Base-by-base conservation (phyloP, 2,329 filamentous ascomycete species). In the Biscogniauxia mediterranea region DNA sequence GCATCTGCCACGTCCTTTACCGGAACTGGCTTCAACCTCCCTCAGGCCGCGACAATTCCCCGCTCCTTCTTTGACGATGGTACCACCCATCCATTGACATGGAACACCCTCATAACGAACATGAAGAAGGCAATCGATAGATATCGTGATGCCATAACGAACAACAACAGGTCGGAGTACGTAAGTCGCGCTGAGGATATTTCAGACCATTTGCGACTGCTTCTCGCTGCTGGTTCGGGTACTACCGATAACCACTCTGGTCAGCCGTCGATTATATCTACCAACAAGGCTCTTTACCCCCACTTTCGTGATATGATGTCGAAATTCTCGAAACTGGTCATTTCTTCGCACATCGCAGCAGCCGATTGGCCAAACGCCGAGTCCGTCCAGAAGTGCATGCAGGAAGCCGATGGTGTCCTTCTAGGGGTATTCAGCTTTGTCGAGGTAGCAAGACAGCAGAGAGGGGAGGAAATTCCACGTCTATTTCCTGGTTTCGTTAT, bases 231-330 rank as follows among this genome's bases (percentile, higher is more conserved):
- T 59, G 95, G 93, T 8, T 99, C 95, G 38, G 93, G 94, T 59
- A 99, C 95, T 1, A 99, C 95, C 0, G 95, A 99, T 77, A 99
- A 99, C 73, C 95, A 99, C 75, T 98, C 95, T 20, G 95, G 95
- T 51, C 96, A 98, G 69, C 95, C 95, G 4, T 98, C 95, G n/a
- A 97, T 99, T 71, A 99, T 99, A 62, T 97, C 93, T 6, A 96
- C 92, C 5, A 99, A 99, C 81, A 98, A 98, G 76, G 91, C 93
- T 0, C 81, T 99, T 17, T 98, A 98, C 73, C 95, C 95, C 23
- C 93, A 98, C 76, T 99, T 99, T 78, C 85, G 95, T 58, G 95
- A 98, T 74, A 98, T 98, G 89, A 99, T 99, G 95, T 98, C 95
- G 52, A 93, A 96, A 70, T 99, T 99, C 75, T 98, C 95, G n/a